A percentile compares a stretch with the other conserved stretches of the same genome.
Conservation (phyloP, 1,284 basidiomycete species). For the Sparassis latifolia region DNA sequence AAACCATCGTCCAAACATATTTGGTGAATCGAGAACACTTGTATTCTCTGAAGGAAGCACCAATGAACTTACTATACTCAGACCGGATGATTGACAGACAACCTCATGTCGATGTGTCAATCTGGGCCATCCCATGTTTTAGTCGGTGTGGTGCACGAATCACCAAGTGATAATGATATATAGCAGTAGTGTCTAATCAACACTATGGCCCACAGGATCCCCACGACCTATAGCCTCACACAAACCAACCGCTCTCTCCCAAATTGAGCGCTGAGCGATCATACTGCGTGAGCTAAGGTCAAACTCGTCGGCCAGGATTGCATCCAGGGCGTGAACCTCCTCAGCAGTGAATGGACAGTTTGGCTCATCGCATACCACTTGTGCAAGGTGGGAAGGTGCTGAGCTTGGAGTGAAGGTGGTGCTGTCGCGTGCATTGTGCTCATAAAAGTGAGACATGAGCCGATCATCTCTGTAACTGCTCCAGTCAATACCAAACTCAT, state of each 20-base stretch:
- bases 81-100: too few species aligned
- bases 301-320: not conserved
- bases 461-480: not conserved
- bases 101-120: too few species aligned
- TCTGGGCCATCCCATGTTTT: too few species aligned
- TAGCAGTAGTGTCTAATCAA: constrained; percentile 23
- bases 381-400: not conserved
- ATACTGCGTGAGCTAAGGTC: not conserved
- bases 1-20: too few species aligned
- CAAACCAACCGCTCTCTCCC: not conserved
- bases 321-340: not conserved
- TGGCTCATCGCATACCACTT: not conserved
- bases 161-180: constrained; percentile 18
- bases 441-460: not conserved
- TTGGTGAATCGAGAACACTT: too few species aligned
- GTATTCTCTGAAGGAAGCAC: constrained; percentile 17
- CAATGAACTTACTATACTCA: too few species aligned
- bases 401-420: not conserved
- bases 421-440: not conserved
- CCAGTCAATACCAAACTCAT: not conserved
- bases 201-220: constrained; percentile 12
- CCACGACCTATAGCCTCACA: not conserved
- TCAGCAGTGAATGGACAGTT: not conserved
- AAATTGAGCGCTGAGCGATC: not conserved
- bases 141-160: not conserved